These are phyloP conservation scores for Brassica rapa DNA, from an alignment of 345 rosid species.

Conservation along the genomic window DNA sequence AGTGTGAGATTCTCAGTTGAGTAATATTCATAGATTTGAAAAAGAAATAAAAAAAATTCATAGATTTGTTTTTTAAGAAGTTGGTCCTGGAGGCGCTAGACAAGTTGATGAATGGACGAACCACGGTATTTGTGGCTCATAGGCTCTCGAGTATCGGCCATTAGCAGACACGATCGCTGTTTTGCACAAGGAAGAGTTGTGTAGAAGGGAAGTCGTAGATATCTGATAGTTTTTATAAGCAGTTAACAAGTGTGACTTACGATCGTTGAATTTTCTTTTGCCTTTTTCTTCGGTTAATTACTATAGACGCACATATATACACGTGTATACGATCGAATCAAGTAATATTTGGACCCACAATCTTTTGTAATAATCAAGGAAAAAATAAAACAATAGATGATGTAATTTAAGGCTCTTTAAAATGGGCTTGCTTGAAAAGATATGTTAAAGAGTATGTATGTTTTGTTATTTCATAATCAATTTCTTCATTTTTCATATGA, in stretches of 20 bases:
- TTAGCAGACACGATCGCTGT: conserved; percentile 63
- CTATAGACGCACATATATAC: background rate
- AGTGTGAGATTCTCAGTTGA: too few species aligned
- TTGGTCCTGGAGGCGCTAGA: background rate
- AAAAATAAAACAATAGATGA: background rate
- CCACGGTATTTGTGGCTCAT: conserved; percentile 47
- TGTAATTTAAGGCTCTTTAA: background rate
- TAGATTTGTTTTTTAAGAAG: too few species aligned
- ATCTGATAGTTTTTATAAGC: conserved; percentile 57
- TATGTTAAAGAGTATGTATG: background rate
- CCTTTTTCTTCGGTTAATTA: background rate
- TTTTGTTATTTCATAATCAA: background rate
- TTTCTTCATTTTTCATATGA: background rate
- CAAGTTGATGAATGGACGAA: background rate
- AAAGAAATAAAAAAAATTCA: too few species aligned
- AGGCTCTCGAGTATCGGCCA: conserved; percentile 54
- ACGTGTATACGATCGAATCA: background rate
- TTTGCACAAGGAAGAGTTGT: conserved; percentile 57
- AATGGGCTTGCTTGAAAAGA: background rate
- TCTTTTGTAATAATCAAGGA: background rate
- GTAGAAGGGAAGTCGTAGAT: conserved; percentile 70
- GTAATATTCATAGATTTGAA: too few species aligned
- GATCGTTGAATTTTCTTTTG: background rate
- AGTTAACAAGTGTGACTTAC: conserved; percentile 41
- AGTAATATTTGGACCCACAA: background rate